Percentiles rank a stretch among this genome's conserved stretches.
phyloP scores from a whole-genome alignment of 2,329 filamentous ascomycete species.

The Endoconidiophora laricicola region DNA sequence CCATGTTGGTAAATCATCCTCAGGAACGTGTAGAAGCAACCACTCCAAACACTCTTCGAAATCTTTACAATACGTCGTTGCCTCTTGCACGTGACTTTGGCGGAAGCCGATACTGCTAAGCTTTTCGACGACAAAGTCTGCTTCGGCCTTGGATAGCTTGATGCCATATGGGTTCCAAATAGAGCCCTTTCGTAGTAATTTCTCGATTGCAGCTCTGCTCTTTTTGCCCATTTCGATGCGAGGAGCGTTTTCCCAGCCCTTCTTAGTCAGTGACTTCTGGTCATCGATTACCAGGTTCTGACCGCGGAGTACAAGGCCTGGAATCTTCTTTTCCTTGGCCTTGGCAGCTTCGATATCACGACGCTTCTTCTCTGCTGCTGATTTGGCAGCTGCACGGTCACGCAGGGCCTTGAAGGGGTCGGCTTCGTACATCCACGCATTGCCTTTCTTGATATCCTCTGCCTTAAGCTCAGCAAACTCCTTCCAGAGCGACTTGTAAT shows the following conservation, averaged over 20 bases:
- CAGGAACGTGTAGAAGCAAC: conserved; percentile 90
- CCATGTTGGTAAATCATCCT: conserved; percentile 90
- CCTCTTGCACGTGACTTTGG: conserved; percentile 78
- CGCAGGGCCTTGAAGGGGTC: conserved; percentile 75
- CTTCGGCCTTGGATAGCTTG: conserved; percentile 41
- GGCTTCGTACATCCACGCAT: conserved; percentile 81
- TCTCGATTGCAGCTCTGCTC: conserved; percentile 64
- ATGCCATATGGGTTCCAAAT: conserved; percentile 77
- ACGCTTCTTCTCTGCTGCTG: conserved; percentile 60
- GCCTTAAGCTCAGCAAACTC: conserved; percentile 72
- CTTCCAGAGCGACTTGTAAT: conserved; percentile 82
- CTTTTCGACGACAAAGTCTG: conserved; percentile 49
- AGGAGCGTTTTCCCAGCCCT: conserved; percentile 68
- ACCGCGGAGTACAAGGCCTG: conserved; percentile 7
- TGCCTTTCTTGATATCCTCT: conserved; percentile 60
- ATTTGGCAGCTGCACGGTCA: conserved; percentile 65
- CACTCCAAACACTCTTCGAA: conserved; percentile 87
- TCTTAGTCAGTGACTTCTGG: conserved; percentile 29
- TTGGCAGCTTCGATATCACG: conserved; percentile 51
- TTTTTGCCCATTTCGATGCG: conserved; percentile 86
- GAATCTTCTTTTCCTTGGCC: conserved; percentile 37
- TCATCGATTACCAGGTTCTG: conserved; percentile 24
- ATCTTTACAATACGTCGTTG: conserved; percentile 73
- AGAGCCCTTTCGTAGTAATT: conserved; percentile 57
- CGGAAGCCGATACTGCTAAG: conserved; percentile 70